Evolutionary conservation across 306 rosid species (phyloP).

Genomic region (Potentilla sterilis): DNA sequence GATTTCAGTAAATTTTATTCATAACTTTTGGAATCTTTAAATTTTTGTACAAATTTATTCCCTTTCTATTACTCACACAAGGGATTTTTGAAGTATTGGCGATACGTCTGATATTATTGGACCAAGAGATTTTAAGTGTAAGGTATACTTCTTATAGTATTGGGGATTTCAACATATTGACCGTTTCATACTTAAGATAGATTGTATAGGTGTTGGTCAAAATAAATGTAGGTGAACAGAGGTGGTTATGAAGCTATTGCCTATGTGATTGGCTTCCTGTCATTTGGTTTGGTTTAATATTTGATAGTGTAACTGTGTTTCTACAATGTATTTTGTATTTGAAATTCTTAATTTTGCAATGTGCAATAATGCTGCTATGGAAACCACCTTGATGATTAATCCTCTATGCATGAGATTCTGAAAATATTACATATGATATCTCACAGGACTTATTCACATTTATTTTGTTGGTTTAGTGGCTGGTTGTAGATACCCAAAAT

Average conservation of each 20-base stretch:
- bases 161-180: neutral
- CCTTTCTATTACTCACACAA: neutral
- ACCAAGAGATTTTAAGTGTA: neutral
- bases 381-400: neutral
- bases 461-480: conserved; percentile 14
- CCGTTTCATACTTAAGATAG: neutral
- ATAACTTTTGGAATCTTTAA: neutral
- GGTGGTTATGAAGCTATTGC: neutral
- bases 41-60: neutral
- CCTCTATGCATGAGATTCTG: neutral
- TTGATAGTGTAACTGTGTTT: neutral
- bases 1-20: neutral
- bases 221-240: neutral
- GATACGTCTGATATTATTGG: neutral
- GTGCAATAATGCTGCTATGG: neutral
- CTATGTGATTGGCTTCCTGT: neutral
- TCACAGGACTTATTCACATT: neutral
- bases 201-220: neutral
- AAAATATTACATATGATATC: neutral
- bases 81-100: neutral
- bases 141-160: neutral
- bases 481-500: conserved; percentile 20
- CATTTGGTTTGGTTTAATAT: neutral
- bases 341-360: neutral
- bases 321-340: neutral